These are phyloP conservation scores for Metarhizium humberi DNA, from an alignment of 2,329 filamentous ascomycete genomes.

Conservation along the genomic window DNA sequence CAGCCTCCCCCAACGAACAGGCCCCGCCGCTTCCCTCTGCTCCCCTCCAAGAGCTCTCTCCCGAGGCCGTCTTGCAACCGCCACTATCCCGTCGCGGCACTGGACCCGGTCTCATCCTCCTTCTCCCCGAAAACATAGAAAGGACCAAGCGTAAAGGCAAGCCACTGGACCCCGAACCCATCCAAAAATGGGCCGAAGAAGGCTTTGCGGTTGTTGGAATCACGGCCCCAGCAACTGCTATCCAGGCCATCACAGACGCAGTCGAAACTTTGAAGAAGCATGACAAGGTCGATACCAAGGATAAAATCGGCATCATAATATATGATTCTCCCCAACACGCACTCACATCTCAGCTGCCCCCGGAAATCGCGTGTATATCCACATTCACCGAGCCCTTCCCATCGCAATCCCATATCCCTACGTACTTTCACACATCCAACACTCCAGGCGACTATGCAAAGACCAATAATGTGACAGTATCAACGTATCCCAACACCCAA, in stretches of 20 bases:
- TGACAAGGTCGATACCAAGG: slow-evolving; percentile 8
- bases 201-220: slow-evolving; percentile 21
- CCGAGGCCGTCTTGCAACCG: slow-evolving; percentile 10
- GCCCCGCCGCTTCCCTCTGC: slow-evolving; percentile 4
- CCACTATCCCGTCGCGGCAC: slow-evolving; percentile 20
- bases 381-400: background rate
- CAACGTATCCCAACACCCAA: slow-evolving; percentile 17
- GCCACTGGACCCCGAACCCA: slow-evolving; percentile 13
- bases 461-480: background rate
- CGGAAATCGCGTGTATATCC: background rate
- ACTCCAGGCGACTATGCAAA: too few relatives aligned
- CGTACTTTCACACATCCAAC: background rate
- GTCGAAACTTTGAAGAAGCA: background rate
- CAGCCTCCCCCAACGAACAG: slow-evolving; percentile 7
- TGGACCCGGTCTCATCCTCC: slow-evolving; percentile 23
- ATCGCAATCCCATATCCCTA: background rate
- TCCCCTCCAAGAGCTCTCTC: background rate
- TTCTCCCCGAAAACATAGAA: background rate
- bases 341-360: background rate
- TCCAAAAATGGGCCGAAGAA: slow-evolving; percentile 28
- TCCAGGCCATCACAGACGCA: background rate
- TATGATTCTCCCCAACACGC: background rate
- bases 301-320: background rate
- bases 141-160: background rate
- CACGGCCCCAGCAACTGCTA: background rate